Evolutionary conservation across 495 filamentous ascomycete genomes (phyloP).

Genomic region (Trichoderma virens): DNA sequence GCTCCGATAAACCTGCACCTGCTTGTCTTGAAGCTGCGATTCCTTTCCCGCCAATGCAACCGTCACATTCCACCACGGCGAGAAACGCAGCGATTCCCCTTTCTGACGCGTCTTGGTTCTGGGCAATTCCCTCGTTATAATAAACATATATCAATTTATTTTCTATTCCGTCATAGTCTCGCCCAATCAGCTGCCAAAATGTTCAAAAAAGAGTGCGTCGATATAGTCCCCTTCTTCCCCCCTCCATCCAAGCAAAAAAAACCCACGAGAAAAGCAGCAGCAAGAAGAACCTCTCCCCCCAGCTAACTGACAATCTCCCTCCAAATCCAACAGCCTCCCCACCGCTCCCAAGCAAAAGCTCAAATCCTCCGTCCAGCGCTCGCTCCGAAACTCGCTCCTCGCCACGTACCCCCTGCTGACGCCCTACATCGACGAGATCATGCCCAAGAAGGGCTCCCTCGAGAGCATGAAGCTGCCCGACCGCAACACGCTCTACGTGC

Average conservation of each 20-base stretch:
- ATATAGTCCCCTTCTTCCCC: background rate
- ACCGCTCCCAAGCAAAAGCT: constrained; percentile 85
- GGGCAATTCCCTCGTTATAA: too few species aligned
- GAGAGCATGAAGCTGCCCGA: constrained; percentile 92
- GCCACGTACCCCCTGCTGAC: constrained; percentile 80
- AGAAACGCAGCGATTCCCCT: too few species aligned
- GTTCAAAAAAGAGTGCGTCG: constrained; percentile 83
- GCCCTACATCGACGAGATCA: constrained; percentile 85
- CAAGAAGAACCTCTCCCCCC: background rate
- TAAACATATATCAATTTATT: background rate
- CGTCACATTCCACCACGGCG: background rate
- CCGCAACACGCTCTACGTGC: constrained; percentile 75
- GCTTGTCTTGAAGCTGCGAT: background rate
- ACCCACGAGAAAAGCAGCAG: too few species aligned
- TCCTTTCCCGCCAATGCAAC: background rate
- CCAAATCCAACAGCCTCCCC: constrained; percentile 63
- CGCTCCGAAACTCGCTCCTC: constrained; percentile 69
- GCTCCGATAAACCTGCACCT: background rate
- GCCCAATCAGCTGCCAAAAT: constrained; percentile 39
- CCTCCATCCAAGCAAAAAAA: constrained; percentile 13
- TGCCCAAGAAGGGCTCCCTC: constrained; percentile 91
- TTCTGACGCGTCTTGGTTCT: too few species aligned
- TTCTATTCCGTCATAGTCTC: background rate
- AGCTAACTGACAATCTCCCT: background rate
- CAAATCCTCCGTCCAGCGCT: constrained; percentile 90